Evolutionary conservation across 2,329 filamentous ascomycete genomes (phyloP).

Genomic region (Fusarium euwallaceae): DNA sequence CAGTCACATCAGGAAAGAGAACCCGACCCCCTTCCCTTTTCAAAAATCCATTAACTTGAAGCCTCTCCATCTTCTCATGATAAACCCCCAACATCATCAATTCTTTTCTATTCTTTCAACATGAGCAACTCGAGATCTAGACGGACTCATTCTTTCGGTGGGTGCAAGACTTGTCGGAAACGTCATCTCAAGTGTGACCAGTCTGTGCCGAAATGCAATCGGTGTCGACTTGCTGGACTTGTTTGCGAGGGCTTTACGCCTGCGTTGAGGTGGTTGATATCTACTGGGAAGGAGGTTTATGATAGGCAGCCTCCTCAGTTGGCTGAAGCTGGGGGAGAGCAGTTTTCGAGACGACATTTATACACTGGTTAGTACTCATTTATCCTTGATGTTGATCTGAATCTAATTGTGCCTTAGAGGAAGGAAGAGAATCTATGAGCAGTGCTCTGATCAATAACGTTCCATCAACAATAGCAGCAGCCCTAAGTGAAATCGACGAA

Average conservation of each 20-base stretch:
- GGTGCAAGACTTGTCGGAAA: constrained; percentile 42
- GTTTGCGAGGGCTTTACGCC: constrained; percentile 38
- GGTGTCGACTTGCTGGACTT: constrained; percentile 33
- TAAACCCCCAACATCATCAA: neutral
- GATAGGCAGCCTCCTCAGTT: constrained; percentile 27
- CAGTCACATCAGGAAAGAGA: constrained; percentile 16
- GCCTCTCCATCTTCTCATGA: neutral
- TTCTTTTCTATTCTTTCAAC: neutral
- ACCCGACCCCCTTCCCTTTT: constrained; percentile 31
- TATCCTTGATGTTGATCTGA: neutral
- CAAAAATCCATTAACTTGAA: constrained; percentile 20
- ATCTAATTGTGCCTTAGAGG: constrained; percentile 5
- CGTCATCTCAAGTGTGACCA: constrained; percentile 43
- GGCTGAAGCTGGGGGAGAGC: constrained; percentile 21
- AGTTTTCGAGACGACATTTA: constrained; percentile 36
- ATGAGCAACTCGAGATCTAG: constrained; percentile 31
- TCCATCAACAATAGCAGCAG: constrained; percentile 33
- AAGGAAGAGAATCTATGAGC: constrained; percentile 35
- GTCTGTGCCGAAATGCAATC: constrained; percentile 29
- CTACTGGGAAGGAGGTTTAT: constrained; percentile 35
- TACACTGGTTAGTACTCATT: constrained; percentile 27
- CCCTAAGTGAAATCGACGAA: constrained; percentile 34
- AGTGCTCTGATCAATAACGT: constrained; percentile 21
- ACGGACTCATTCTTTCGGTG: constrained; percentile 40
- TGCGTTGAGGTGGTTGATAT: constrained; percentile 36